These are phyloP conservation scores for Tuber microsphaerosporum DNA, from an alignment of 495 filamentous ascomycete species.

Conservation along the genomic window DNA sequence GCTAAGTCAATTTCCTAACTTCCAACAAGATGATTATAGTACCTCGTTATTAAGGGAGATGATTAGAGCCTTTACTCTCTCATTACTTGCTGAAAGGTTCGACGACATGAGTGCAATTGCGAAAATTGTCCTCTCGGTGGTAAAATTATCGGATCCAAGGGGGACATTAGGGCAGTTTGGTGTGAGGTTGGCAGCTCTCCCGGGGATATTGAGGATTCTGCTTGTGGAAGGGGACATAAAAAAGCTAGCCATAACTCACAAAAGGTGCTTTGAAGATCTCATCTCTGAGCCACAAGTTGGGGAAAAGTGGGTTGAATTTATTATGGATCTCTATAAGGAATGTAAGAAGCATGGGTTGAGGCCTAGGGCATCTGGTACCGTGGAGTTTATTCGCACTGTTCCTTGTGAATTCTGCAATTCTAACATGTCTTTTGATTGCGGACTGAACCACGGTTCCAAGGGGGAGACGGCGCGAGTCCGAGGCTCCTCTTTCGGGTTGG, in stretches of 20 bases:
- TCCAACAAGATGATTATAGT: no score
- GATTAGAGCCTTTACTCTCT: no score
- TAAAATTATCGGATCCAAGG: constrained; percentile 10
- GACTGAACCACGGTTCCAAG: background rate
- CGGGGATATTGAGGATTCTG: no score
- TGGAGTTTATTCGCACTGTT: background rate
- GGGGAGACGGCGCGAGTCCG: background rate
- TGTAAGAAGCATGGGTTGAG: background rate
- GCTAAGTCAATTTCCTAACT: no score
- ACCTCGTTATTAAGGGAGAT: no score
- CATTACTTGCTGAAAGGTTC: no score
- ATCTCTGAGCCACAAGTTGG: background rate
- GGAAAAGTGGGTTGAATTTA: background rate
- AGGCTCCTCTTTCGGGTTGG: background rate
- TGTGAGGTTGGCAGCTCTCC: constrained; percentile 3
- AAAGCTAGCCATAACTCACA: no score
- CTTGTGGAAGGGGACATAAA: no score
- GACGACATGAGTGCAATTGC: no score
- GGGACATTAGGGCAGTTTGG: background rate
- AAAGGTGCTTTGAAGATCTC: no score
- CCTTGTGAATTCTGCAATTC: background rate
- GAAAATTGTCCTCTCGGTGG: background rate
- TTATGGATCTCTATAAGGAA: background rate
- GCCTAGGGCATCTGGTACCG: background rate
- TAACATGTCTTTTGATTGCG: background rate